These are phyloP conservation scores for Moniliophthora roreri DNA, from an alignment of 1,284 basidiomycete genomes.

Conservation along the genomic window DNA sequence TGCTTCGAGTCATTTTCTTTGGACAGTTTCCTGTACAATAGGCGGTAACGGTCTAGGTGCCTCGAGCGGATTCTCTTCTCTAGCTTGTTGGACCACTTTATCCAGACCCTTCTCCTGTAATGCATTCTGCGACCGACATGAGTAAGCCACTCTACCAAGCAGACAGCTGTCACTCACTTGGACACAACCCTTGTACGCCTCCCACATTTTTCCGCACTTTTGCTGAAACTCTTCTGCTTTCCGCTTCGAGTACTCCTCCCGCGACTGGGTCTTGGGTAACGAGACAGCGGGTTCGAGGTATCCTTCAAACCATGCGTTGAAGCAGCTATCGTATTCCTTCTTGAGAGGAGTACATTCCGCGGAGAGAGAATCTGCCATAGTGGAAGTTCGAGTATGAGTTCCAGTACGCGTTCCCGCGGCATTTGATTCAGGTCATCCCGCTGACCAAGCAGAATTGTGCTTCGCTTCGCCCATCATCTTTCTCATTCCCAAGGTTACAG, in stretches of 20 bases:
- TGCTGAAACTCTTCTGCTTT: conserved; percentile 82
- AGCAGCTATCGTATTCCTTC: conserved; percentile 88
- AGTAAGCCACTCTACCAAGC: background rate
- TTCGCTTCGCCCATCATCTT: background rate
- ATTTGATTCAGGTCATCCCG: no score
- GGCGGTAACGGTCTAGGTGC: conserved; percentile 41
- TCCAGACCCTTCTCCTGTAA: conserved; percentile 80
- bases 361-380: conserved; percentile 74
- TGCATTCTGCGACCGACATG: conserved; percentile 57
- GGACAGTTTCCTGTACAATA: background rate
- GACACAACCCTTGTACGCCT: conserved; percentile 77
- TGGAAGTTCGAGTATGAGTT: background rate
- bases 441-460: background rate
- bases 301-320: conserved; percentile 95
- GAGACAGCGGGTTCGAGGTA: conserved; percentile 81
- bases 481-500: no score
- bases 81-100: conserved; percentile 74
- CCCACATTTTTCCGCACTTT: conserved; percentile 82
- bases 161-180: conserved; percentile 38
- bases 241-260: conserved; percentile 44
- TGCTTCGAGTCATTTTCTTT: no score
- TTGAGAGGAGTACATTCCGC: conserved; percentile 88
- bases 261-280: conserved; percentile 38
- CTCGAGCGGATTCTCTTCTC: conserved; percentile 77
- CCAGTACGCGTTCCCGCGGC: no score